Evolutionary conservation across 225 moss, liverwort and hornwort genomes (phyloP).

Genomic region (Takakia lepidozioides): DNA sequence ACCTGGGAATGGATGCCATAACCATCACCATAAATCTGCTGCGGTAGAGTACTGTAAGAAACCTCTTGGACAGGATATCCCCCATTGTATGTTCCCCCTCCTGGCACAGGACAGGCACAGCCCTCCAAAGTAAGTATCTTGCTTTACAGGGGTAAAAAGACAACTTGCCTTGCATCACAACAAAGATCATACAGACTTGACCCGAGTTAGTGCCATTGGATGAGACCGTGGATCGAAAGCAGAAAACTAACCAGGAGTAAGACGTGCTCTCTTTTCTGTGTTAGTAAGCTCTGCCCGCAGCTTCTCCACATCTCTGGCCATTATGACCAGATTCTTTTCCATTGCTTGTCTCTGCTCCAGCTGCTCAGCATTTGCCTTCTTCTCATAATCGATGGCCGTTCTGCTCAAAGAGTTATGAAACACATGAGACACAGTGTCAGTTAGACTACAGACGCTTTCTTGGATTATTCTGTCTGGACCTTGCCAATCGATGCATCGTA

Average conservation of each 20-base stretch:
- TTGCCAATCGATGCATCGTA: too few species aligned
- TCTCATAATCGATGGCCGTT: slow-evolving; percentile 76
- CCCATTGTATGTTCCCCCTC: slow-evolving; percentile 48
- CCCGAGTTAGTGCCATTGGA: too few species aligned
- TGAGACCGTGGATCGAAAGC: too few species aligned
- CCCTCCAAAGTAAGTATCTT: too few species aligned
- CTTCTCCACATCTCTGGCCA: slow-evolving; percentile 86
- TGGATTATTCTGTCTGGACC: too few species aligned
- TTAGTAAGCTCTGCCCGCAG: slow-evolving; percentile 63
- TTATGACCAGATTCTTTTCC: slow-evolving; percentile 79
- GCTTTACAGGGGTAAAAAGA: too few species aligned
- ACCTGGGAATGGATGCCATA: slow-evolving; percentile 59
- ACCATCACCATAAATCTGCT: slow-evolving; percentile 47
- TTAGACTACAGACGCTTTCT: too few species aligned
- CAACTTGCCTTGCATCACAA: too few species aligned
- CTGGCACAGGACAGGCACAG: slow-evolving; percentile 7
- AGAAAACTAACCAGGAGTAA: slow-evolving; percentile 60
- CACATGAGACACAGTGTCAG: too few species aligned
- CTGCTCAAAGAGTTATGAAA: too few species aligned
- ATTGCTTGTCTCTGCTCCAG: slow-evolving; percentile 75
- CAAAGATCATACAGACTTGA: too few species aligned
- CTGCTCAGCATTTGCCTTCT: slow-evolving; percentile 72
- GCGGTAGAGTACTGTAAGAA: slow-evolving; percentile 39
- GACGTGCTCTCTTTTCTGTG: slow-evolving; percentile 55
- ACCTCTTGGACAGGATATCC: slow-evolving; percentile 44